These are phyloP conservation scores for Avena eriantha DNA, from an alignment of 176 grass and related monocot species.

Conservation along the genomic window DNA sequence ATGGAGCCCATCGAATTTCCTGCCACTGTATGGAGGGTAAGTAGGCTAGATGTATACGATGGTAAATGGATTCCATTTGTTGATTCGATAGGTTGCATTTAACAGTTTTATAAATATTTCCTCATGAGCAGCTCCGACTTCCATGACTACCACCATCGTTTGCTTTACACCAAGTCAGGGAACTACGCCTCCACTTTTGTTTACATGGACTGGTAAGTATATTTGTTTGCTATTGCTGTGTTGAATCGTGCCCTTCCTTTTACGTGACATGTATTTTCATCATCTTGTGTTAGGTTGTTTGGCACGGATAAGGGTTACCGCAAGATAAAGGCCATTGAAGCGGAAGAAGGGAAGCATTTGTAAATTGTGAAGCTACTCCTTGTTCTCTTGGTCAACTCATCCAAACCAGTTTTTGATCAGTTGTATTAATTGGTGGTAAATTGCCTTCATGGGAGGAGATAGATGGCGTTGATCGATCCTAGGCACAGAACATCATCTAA, in stretches of 20 bases:
- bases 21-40: slow-evolving; percentile 94
- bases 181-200: slow-evolving; percentile 94
- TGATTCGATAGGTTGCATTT: not conserved
- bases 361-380: slow-evolving; percentile 39
- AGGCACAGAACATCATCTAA: slow-evolving; percentile 7
- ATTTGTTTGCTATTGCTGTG: slow-evolving; percentile 3
- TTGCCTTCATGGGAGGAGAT: slow-evolving; percentile 27
- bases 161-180: slow-evolving; percentile 90
- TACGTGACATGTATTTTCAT: not conserved
- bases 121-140: slow-evolving; percentile 63
- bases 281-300: slow-evolving; percentile 64
- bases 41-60: slow-evolving; percentile 9
- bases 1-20: slow-evolving; percentile 96
- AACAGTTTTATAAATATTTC: not conserved
- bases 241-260: not conserved
- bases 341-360: slow-evolving; percentile 53
- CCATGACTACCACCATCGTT: slow-evolving; percentile 90
- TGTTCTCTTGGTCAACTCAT: slow-evolving; percentile 37
- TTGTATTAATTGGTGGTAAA: slow-evolving; percentile 35
- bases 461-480: not conserved
- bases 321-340: slow-evolving; percentile 63
- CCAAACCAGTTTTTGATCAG: slow-evolving; percentile 39
- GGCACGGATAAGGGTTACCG: slow-evolving; percentile 85
- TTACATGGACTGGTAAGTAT: slow-evolving; percentile 89
- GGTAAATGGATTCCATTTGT: not conserved